phyloP scores from a whole-genome alignment of 2,329 filamentous ascomycete genomes.

The Truncatella angustata region DNA sequence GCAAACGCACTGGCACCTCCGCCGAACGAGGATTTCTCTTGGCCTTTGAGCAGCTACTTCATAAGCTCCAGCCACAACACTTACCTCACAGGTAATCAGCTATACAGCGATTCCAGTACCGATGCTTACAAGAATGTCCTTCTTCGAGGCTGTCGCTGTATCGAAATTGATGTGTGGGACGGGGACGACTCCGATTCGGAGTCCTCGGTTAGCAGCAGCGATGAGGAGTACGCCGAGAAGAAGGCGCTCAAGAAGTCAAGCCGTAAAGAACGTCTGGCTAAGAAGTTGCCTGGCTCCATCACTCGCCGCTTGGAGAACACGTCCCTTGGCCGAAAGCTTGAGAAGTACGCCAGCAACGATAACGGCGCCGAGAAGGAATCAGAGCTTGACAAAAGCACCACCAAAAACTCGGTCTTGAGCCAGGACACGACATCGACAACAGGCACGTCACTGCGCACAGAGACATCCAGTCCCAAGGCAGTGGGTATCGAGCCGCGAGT shows the following conservation, averaged over 20 bases:
- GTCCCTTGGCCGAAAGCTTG: conserved; percentile 42
- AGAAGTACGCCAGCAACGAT: conserved; percentile 21
- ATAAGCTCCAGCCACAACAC: conserved; percentile 96
- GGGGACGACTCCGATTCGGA: conserved; percentile 71
- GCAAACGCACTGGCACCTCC: conserved; percentile 41
- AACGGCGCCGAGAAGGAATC: not conserved
- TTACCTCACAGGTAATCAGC: conserved; percentile 85
- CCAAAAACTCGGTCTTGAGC: not conserved
- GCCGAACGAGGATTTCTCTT: conserved; percentile 56
- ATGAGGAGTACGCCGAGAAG: conserved; percentile 45
- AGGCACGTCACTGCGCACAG: conserved; percentile 5
- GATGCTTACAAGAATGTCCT: conserved; percentile 84
- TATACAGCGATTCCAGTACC: conserved; percentile 81
- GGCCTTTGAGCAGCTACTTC: conserved; percentile 86
- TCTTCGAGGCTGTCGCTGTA: conserved; percentile 81
- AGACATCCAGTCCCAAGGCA: conserved; percentile 24
- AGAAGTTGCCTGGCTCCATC: conserved; percentile 46
- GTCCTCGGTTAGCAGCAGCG: conserved; percentile 60
- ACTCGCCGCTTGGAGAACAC: conserved; percentile 47
- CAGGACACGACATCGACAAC: not conserved
- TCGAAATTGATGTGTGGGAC: conserved; percentile 96
- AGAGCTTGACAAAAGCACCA: not conserved
- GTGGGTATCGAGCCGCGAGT: conserved; percentile 68
- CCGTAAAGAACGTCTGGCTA: conserved; percentile 63
- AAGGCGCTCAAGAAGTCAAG: conserved; percentile 61